phyloP scores from a whole-genome alignment of 2,329 filamentous ascomycete species.

The Neopestalotiopsis clavispora region DNA sequence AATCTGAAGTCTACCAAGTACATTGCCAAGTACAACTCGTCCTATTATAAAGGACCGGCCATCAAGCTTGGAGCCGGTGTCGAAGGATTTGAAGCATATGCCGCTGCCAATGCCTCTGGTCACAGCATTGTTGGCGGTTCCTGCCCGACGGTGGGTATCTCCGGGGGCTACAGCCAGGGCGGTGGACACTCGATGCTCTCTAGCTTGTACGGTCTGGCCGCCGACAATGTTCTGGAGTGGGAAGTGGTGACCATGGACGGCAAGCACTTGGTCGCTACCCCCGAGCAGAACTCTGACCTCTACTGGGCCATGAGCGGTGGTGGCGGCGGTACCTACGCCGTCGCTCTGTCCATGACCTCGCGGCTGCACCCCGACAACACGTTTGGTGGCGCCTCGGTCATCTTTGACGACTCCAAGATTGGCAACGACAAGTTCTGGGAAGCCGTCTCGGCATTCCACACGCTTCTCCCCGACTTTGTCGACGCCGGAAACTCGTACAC shows the following conservation, averaged over 20 bases:
- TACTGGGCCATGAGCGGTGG: constrained; percentile 67
- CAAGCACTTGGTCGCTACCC: constrained; percentile 50
- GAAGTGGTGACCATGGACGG: constrained; percentile 59
- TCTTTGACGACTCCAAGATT: background rate
- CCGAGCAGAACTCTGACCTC: constrained; percentile 55
- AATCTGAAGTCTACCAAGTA: constrained; percentile 45
- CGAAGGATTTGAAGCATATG: constrained; percentile 6
- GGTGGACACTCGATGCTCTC: constrained; percentile 61
- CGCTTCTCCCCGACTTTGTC: background rate
- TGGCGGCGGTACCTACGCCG: constrained; percentile 57
- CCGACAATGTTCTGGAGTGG: constrained; percentile 61
- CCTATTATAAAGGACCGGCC: constrained; percentile 43
- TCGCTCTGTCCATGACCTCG: constrained; percentile 60
- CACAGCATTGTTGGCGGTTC: constrained; percentile 15
- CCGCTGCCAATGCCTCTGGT: background rate
- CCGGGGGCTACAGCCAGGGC: constrained; percentile 37
- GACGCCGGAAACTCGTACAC: background rate
- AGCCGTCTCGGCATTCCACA: constrained; percentile 11
- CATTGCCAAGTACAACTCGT: constrained; percentile 19
- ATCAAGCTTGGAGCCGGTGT: constrained; percentile 22
- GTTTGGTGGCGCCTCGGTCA: constrained; percentile 37
- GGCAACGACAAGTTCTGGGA: constrained; percentile 8
- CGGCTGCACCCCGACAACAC: constrained; percentile 50
- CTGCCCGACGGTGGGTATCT: constrained; percentile 18
- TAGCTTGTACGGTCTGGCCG: constrained; percentile 58